phyloP scores from a whole-genome alignment of 192 early-diverging fungal species.

The Coemansia sp. region DNA sequence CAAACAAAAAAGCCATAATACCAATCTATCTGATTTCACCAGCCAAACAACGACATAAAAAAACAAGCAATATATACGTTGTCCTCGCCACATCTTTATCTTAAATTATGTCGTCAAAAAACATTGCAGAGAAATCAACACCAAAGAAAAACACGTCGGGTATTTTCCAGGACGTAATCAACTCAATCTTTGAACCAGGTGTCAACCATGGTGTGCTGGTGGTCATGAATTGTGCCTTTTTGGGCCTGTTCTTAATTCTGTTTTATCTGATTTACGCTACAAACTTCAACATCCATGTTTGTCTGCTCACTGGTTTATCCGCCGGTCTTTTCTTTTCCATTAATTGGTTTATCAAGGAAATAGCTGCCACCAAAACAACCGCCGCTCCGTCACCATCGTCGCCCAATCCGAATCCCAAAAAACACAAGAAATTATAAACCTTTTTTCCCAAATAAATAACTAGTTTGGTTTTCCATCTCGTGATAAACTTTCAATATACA shows the following conservation, averaged over 20 bases:
- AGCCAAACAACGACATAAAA: no score
- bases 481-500: no score
- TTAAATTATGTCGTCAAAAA: no score
- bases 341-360: slow-evolving; percentile 42
- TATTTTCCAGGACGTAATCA: slow-evolving; percentile 46
- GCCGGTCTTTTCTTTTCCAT: slow-evolving; percentile 35
- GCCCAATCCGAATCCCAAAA: background rate
- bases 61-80: no score
- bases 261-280: slow-evolving; percentile 40
- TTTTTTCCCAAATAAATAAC: background rate
- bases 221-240: slow-evolving; percentile 47
- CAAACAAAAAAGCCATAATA: no score
- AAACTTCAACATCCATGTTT: slow-evolving; percentile 45
- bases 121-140: no score
- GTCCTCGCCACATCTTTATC: no score
- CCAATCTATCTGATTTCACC: no score
- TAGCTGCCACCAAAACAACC: slow-evolving; percentile 2
- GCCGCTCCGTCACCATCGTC: slow-evolving; percentile 3
- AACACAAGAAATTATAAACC: background rate
- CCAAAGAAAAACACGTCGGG: no score
- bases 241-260: slow-evolving; percentile 40
- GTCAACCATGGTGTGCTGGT: slow-evolving; percentile 51
- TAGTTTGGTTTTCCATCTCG: background rate
- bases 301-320: slow-evolving; percentile 34
- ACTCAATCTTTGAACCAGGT: slow-evolving; percentile 52